Base-by-base conservation (phyloP, 2,329 filamentous ascomycete species). In the Pezicula carpinea region DNA sequence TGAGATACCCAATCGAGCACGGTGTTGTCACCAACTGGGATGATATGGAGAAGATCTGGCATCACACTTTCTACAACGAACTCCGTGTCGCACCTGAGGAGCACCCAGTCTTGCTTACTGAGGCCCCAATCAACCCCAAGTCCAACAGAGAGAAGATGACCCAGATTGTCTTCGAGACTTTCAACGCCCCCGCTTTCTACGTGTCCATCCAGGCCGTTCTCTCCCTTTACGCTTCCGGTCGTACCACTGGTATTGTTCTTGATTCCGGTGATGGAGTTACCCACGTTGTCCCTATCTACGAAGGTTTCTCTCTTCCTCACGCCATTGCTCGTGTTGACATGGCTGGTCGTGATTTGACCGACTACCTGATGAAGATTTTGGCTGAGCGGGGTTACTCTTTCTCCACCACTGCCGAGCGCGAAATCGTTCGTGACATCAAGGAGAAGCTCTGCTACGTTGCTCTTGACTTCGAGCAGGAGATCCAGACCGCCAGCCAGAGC, bases 101-200 rank as follows among this genome's bases (percentile, higher is more conserved):
- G 87, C 93, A 99, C 85, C 93, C 93, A 66, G 91, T 97, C 71
- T 85, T 99, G 70, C 83, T 99, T 74, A 99, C 93, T 65, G 93
- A 99, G 82, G 93, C 93, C 66, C 93, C 93, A 64, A 97, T 99
- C 86, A 99, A 99, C 86, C 93, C 93, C 74, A 97, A 97, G 85
- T 95, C 89, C 80, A 99, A 99, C 84, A 89, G 93, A 85, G 93
- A 99, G 84, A 99, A 99, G 90, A 99, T 99, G 93, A 97, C 93
- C 64, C 93, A 99, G 81, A 99, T 99, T 62, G 91, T 99, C 73
- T 99, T 99, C 81, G 93, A 99, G 85, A 99, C 93, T 66, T 99
- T 99, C 86, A 97, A 99, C 81, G 92, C 93, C 66, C 93, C 93
- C 64, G 93, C 93, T 65, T 97, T 99, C 85, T 99, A 99, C 83